A percentile compares a stretch with the other conserved stretches of the same genome.
These are phyloP conservation scores for Monosporozyma aerobia DNA, from an alignment of 805 yeast genomes.

Conservation along the genomic window DNA sequence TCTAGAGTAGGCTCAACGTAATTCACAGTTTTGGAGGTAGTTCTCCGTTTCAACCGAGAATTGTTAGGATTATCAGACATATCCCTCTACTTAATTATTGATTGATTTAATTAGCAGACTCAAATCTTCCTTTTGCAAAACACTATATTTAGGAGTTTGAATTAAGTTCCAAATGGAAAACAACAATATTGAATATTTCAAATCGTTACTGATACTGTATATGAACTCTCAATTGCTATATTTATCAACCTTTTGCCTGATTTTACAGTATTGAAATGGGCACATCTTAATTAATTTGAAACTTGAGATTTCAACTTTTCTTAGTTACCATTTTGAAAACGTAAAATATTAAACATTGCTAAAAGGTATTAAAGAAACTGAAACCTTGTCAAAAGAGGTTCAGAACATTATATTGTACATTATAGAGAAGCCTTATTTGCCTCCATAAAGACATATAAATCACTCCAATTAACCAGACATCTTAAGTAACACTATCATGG, in stretches of 20 bases:
- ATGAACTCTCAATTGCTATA: no score
- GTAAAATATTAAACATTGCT: not conserved
- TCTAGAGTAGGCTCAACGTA: not conserved
- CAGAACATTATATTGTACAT: no score
- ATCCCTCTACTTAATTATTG: not conserved
- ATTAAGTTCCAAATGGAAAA: no score
- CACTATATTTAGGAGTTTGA: not conserved
- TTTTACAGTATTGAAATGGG: not conserved
- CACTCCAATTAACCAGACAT: not conserved
- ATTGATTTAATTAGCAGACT: not conserved
- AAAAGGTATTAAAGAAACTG: not conserved
- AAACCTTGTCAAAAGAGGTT: not conserved
- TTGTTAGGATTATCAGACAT: not conserved
- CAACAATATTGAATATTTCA: no score
- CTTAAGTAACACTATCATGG: conserved; percentile 10
- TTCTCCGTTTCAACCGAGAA: not conserved
- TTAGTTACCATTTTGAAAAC: not conserved
- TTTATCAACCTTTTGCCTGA: no score
- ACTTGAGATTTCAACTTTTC: not conserved
- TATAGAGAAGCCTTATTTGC: not conserved
- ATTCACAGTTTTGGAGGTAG: not conserved
- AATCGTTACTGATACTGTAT: no score
- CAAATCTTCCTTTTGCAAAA: not conserved
- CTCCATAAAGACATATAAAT: not conserved
- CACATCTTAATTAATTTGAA: not conserved